Evolutionary conservation across 495 filamentous ascomycete genomes (phyloP).

Genomic region (Bombardia bombarda): DNA sequence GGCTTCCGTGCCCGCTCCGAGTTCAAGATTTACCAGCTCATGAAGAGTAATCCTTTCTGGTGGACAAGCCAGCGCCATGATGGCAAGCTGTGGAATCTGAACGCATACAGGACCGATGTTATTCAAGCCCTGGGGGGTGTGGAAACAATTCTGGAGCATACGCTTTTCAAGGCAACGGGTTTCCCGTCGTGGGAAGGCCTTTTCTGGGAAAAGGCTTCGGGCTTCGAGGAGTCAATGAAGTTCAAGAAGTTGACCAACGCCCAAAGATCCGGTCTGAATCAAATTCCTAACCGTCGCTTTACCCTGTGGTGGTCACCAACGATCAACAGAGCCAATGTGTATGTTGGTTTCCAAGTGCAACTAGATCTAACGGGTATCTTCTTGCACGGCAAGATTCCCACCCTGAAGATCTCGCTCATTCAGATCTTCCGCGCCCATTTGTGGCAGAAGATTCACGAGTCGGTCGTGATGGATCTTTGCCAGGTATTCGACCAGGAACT

Average conservation of each 20-base stretch:
- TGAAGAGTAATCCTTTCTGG: constrained; percentile 99
- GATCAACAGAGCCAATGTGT: constrained; percentile 70
- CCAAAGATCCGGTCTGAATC: constrained; percentile 95
- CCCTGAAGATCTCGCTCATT: constrained; percentile 95
- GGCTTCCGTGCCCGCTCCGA: constrained; percentile 93
- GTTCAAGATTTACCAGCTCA: constrained; percentile 97
- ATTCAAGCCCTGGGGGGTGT: constrained; percentile 98
- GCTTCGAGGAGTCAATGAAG: constrained; percentile 84
- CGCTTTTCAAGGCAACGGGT: constrained; percentile 95
- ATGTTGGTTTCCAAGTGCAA: constrained; percentile 98
- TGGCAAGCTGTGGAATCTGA: constrained; percentile 97
- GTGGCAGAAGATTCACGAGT: constrained; percentile 99
- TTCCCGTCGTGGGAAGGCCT: constrained; percentile 99
- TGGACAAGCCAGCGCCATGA: constrained; percentile 98
- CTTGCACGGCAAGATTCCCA: constrained; percentile 98
- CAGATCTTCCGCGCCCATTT: constrained; percentile 99
- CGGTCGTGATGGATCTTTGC: constrained; percentile 97
- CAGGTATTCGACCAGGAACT: constrained; percentile 99
- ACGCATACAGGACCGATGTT: constrained; percentile 96
- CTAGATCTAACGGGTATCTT: constrained; percentile 98
- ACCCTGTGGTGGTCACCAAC: constrained; percentile 97
- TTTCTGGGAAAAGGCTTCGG: constrained; percentile 86
- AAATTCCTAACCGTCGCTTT: constrained; percentile 98
- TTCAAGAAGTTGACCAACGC: constrained; percentile 99
- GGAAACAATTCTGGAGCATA: constrained; percentile 98